Conservation (phyloP, 768 basidiomycete species). For the Naganishia antarctica region DNA sequence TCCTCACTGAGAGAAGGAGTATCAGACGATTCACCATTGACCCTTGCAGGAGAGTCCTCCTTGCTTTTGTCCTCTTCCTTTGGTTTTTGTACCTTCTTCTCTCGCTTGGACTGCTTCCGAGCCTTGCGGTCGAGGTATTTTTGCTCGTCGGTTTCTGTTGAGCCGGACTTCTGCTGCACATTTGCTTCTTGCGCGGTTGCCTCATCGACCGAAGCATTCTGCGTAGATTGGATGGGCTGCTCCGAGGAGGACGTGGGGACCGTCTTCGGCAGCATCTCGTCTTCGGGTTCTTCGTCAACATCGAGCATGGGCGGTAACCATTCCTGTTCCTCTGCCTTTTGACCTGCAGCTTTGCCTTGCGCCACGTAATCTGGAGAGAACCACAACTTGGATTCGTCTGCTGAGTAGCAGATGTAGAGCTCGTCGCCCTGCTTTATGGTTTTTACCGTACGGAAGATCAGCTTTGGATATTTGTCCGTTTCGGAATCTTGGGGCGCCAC, state of each 20-base stretch:
- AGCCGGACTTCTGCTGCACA: too few species aligned
- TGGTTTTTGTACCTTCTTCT: conserved; percentile 14
- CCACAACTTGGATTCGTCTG: conserved; percentile 47
- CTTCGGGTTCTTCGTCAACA: not conserved
- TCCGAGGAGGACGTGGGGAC: too few species aligned
- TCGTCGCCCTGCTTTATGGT: conserved; percentile 40
- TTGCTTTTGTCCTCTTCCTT: not conserved
- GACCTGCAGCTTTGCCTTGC: not conserved
- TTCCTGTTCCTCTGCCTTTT: conserved; percentile 6
- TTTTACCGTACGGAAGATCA: conserved; percentile 39
- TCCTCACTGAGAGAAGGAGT: not conserved
- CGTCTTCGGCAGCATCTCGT: too few species aligned
- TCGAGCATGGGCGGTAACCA: conserved; percentile 18
- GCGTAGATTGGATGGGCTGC: too few species aligned
- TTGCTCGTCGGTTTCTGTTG: not conserved
- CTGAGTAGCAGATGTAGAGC: conserved; percentile 46
- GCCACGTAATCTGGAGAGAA: conserved; percentile 32
- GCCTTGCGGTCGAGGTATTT: conserved; percentile 12
- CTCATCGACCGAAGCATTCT: not conserved
- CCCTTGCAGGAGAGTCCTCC: not conserved
- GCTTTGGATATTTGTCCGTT: conserved; percentile 7
- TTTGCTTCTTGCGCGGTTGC: not conserved
- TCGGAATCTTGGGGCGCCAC: conserved; percentile 21
- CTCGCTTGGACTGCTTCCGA: conserved; percentile 11
- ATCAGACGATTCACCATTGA: not conserved